Conservation (phyloP, 768 basidiomycete species). For the Exsudoporus frostii region DNA sequence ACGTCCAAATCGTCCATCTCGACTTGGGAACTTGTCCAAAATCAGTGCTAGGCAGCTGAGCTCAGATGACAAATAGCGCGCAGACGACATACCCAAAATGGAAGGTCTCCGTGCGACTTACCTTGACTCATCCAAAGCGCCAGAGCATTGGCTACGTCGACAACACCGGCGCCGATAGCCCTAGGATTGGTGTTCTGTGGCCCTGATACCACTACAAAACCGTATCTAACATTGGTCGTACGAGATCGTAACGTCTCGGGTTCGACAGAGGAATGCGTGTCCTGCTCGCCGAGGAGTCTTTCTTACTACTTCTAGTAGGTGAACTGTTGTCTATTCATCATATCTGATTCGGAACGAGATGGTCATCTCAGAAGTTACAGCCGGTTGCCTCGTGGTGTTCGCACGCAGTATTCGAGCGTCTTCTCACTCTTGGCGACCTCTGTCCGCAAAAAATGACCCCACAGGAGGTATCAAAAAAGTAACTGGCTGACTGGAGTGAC, state of each 20-base stretch:
- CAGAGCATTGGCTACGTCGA: too few relatives aligned
- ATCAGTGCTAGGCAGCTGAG: not conserved
- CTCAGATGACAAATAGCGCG: slow-evolving; percentile 1
- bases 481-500: not conserved
- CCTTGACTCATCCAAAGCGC: too few relatives aligned
- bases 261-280: too few relatives aligned
- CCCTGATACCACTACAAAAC: too few relatives aligned
- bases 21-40: slow-evolving; percentile 12
- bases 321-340: too few relatives aligned
- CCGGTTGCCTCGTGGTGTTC: not conserved
- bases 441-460: not conserved
- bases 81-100: slow-evolving; percentile 10
- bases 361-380: not conserved
- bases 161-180: too few relatives aligned
- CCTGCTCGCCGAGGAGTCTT: too few relatives aligned
- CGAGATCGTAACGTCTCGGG: too few relatives aligned
- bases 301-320: too few relatives aligned
- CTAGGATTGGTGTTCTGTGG: too few relatives aligned
- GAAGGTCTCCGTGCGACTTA: not conserved
- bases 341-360: too few relatives aligned
- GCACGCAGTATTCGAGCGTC: not conserved
- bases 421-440: not conserved
- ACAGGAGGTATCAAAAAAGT: not conserved
- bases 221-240: too few relatives aligned
- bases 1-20: slow-evolving; percentile 33